Evolutionary conservation across 345 rosid genomes (phyloP).

Genomic region (Arabis alpina): DNA sequence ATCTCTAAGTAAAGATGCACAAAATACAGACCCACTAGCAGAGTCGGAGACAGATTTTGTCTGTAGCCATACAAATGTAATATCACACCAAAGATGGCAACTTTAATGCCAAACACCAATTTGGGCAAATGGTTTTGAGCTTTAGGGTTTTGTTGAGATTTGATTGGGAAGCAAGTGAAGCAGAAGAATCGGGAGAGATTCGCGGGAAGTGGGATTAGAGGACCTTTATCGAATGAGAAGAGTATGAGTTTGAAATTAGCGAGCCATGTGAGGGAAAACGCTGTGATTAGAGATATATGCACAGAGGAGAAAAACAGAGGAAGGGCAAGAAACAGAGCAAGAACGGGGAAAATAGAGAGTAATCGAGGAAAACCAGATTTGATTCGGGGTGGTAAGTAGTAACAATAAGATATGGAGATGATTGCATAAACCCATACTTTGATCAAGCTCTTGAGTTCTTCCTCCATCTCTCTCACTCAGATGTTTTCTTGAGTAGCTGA

Average conservation of each 20-base stretch:
- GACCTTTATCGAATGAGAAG: conserved; percentile 49
- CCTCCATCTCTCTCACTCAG: conserved; percentile 35
- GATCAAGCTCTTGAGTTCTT: conserved; percentile 40
- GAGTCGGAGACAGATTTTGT: background rate
- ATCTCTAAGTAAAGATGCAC: conserved; percentile 38
- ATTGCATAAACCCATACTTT: conserved; percentile 36
- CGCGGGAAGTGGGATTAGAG: conserved; percentile 36
- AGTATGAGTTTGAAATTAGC: conserved; percentile 58
- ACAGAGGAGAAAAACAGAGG: conserved; percentile 44
- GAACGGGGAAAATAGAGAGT: conserved; percentile 44
- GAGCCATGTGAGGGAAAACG: conserved; percentile 47
- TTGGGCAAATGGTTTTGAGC: conserved; percentile 25
- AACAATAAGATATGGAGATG: conserved; percentile 42
- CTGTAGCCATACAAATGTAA: conserved; percentile 7
- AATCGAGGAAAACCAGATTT: conserved; percentile 41
- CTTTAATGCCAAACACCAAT: conserved; percentile 41
- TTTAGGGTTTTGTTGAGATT: conserved; percentile 39
- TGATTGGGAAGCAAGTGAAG: conserved; percentile 47
- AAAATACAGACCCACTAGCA: conserved; percentile 25
- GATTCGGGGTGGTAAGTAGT: conserved; percentile 42
- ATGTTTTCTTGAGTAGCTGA: too few relatives aligned
- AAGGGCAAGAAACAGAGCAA: conserved; percentile 39
- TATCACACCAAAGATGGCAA: conserved; percentile 29
- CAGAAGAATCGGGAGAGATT: conserved; percentile 35
- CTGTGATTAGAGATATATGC: conserved; percentile 3